Evolutionary conservation across 495 filamentous ascomycete genomes (phyloP).

Genomic region (Parathielavia appendiculata): DNA sequence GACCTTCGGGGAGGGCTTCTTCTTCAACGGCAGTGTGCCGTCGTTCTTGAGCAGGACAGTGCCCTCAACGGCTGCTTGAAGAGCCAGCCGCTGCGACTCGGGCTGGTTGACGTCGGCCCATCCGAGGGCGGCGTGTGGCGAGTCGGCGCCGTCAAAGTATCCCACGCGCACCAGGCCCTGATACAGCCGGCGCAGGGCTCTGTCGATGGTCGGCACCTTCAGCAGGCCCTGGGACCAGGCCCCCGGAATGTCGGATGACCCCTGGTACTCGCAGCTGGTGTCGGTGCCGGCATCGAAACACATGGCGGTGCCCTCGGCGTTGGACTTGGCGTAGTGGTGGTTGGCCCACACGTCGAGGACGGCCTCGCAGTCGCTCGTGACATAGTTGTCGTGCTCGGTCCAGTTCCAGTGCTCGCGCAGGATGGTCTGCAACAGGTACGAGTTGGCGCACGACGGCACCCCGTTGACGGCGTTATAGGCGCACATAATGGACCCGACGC

Average conservation of each 20-base stretch:
- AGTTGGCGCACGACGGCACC: constrained; percentile 41
- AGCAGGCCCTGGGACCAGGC: constrained; percentile 21
- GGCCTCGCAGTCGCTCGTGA: constrained; percentile 44
- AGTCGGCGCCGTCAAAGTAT: constrained; percentile 26
- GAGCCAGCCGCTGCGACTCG: constrained; percentile 31
- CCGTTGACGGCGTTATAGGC: constrained; percentile 46
- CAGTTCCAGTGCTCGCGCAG: constrained; percentile 46
- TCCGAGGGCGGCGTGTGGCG: constrained; percentile 16
- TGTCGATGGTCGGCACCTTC: constrained; percentile 18
- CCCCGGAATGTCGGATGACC: constrained; percentile 22
- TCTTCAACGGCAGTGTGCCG: constrained; percentile 21
- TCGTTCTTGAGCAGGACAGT: constrained; percentile 42
- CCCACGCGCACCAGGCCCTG: constrained; percentile 47
- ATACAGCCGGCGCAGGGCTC: constrained; percentile 24
- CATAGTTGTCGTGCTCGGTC: constrained; percentile 39
- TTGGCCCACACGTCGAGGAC: constrained; percentile 35
- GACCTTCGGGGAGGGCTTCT: constrained; percentile 13
- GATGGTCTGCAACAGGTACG: constrained; percentile 38
- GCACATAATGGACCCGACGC: constrained; percentile 47
- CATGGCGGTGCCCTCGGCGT: constrained; percentile 25
- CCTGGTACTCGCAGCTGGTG: constrained; percentile 21
- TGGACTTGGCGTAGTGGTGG: constrained; percentile 23
- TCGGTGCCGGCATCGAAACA: constrained; percentile 23
- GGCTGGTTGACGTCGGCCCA: constrained; percentile 25
- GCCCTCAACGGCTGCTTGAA: constrained; percentile 33